Conservation (phyloP, 2,329 filamentous ascomycete genomes). For the Fusarium sp. region DNA sequence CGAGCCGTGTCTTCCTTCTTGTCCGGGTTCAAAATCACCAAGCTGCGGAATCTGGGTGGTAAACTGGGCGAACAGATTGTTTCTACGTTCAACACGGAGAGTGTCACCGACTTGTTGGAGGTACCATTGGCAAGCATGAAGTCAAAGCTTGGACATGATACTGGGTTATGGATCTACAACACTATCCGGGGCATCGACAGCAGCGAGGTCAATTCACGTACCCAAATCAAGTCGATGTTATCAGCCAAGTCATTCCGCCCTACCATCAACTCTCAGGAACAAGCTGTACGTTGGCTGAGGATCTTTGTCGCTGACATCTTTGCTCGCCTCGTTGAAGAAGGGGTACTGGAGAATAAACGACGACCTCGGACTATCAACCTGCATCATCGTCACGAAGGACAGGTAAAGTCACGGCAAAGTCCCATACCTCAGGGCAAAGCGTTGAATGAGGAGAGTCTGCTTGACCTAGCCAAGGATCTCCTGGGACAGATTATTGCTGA, state of each 20-base stretch:
- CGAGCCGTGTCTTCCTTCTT: conserved; percentile 85
- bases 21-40: conserved; percentile 88
- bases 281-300: conserved; percentile 85
- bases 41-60: conserved; percentile 93
- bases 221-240: conserved; percentile 96
- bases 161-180: conserved; percentile 85
- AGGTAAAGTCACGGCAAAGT: conserved; percentile 79
- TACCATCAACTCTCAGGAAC: conserved; percentile 80
- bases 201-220: conserved; percentile 90
- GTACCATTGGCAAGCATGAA: conserved; percentile 82
- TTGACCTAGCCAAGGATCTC: conserved; percentile 80
- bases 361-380: conserved; percentile 88
- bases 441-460: conserved; percentile 78
- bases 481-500: conserved; percentile 83
- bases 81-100: conserved; percentile 83
- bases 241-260: conserved; percentile 96
- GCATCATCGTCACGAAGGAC: conserved; percentile 80
- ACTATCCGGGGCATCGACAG: conserved; percentile 87
- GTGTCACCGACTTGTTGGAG: conserved; percentile 78
- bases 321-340: conserved; percentile 89
- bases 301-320: conserved; percentile 96
- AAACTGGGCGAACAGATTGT: conserved; percentile 92
- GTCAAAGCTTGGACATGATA: conserved; percentile 83
- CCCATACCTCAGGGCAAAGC: conserved; percentile 82
- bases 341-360: conserved; percentile 86